Base-by-base conservation (phyloP, 495 filamentous ascomycete genomes). In the Penicillium fimorum region DNA sequence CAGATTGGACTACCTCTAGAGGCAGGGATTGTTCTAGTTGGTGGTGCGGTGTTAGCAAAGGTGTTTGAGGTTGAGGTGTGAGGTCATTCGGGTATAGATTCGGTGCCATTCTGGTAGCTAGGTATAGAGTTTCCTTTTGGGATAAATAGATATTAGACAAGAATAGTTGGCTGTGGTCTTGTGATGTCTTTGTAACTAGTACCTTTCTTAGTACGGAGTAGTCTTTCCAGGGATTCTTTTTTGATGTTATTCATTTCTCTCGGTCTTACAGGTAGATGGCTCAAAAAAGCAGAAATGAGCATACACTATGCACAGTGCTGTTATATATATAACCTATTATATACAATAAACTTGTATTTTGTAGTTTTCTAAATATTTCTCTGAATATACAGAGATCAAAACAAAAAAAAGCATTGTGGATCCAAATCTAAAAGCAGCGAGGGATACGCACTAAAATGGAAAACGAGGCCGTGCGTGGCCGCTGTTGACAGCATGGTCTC, bases 61-160 rank as follows among this genome's bases (percentile, higher is more conserved):
- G 50, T 57, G 22, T 61, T 64, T 27, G 49, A 64, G 47, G 55
- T 55, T 11, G 61, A 64, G 17, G 27, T 56, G 10, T 52, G 37
- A 44, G 50, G 38, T 30, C 29, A 32, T 52, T 22, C 5, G 27
- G 27, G 17, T 37, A 48, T 53, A 58, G 30, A 27, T 15, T 32
- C 9, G 13, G 48, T 24, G 25, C 9, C 4, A 9, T 9, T 4
- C 7, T 29, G 22, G 22, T 22, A 22, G 22, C 22, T 22, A 22
- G 13, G 7, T 42, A 42, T 7, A 22, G 18, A 45, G 5, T 25
- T 45, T 25, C n/a, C 41, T 45, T 22, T n/a, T 4, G 33, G 15
- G 33, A 37, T 37, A 37, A 13, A n/a, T n/a, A 37, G 33, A n/a
- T n/a, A 12, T 37, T 37, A 7, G 6, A 27, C 25, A 27, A 27